Evolutionary conservation across 176 grass and related monocot species (phyloP).

Genomic region (Oryza officinalis): DNA sequence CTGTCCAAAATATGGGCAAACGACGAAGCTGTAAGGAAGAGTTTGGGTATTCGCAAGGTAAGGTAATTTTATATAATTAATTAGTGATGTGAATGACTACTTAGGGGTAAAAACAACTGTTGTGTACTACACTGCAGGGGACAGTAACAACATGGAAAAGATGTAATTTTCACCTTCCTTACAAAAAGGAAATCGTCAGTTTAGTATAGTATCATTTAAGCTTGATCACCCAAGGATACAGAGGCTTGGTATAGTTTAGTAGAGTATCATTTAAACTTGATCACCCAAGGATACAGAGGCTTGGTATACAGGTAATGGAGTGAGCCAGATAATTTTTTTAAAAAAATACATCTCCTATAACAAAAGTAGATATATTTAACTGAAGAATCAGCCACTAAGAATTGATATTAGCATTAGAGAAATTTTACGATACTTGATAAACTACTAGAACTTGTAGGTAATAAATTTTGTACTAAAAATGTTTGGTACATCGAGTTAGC

Average conservation of each 20-base stretch:
- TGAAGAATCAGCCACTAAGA: no score
- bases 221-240: constrained; percentile 49
- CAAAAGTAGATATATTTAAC: neutral
- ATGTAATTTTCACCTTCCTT: constrained; percentile 39
- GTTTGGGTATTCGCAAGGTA: constrained; percentile 45
- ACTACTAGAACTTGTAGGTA: no score
- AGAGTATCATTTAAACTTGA: constrained; percentile 44
- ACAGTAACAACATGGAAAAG: constrained; percentile 47
- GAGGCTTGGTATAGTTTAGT: constrained; percentile 39
- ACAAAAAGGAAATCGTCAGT: constrained; percentile 32
- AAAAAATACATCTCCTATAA: neutral
- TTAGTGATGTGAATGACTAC: neutral
- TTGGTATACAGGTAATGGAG: neutral
- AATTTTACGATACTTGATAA: no score
- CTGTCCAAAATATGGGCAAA: constrained; percentile 52
- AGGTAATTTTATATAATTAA: neutral
- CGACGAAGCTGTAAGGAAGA: constrained; percentile 34
- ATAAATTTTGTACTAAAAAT: no score
- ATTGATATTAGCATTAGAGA: no score
- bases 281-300: constrained; percentile 44
- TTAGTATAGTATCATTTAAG: constrained; percentile 41
- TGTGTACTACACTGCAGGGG: constrained; percentile 38
- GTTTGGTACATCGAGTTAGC: no score
- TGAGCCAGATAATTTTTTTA: neutral
- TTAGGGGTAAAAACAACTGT: neutral